Conservation (phyloP, 2,329 filamentous ascomycete species). For the Talaromyces piceae region DNA sequence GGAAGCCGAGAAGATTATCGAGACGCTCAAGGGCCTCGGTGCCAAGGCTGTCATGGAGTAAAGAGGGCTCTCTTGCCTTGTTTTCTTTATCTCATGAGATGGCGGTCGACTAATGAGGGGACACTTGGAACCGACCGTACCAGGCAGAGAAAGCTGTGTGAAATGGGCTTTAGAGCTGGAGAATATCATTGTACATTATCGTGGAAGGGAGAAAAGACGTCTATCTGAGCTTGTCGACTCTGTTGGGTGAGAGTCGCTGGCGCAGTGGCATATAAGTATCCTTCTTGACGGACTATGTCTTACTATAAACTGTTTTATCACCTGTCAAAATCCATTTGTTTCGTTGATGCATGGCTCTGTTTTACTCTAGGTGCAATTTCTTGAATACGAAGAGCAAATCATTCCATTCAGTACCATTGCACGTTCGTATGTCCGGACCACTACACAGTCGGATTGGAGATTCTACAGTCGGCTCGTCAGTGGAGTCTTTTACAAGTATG, state of each 20-base stretch:
- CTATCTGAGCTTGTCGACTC: constrained; percentile 9
- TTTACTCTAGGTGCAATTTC: not conserved
- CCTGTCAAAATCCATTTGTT: not conserved
- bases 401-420: not conserved
- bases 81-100: not conserved
- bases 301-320: constrained; percentile 8
- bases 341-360: not conserved
- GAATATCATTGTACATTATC: constrained; percentile 12
- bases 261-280: constrained; percentile 2
- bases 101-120: not conserved
- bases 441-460: constrained; percentile 13
- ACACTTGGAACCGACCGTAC: not conserved
- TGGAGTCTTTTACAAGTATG: not conserved
- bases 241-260: not conserved
- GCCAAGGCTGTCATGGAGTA: constrained; percentile 90
- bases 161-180: not conserved
- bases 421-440: not conserved
- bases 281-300: constrained; percentile 9
- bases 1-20: constrained; percentile 97
- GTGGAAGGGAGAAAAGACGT: constrained; percentile 11
- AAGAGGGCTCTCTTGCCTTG: constrained; percentile 12
- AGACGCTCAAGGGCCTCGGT: constrained; percentile 85
- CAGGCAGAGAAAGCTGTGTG: not conserved
- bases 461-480: constrained; percentile 3
- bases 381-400: not conserved